Base-by-base conservation (phyloP, 352 stramenopile genomes). In the Thalassiosira exigua region DNA sequence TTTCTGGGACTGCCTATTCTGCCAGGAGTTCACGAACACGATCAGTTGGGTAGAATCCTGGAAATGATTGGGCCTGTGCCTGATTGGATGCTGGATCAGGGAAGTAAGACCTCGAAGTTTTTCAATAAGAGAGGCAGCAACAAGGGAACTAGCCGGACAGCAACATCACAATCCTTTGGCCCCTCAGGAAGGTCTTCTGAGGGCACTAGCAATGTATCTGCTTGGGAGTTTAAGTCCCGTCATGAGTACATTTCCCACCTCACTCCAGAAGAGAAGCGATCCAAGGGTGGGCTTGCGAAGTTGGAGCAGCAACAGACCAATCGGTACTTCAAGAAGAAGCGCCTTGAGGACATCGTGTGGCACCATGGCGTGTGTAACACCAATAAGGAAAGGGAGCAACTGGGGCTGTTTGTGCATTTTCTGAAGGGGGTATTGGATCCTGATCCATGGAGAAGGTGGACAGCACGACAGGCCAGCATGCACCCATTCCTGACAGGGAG, bases 1-100 rank as follows among this genome's bases (percentile, higher is more conserved):
- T 97, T 97, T 74, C 94, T 98, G 1, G 96, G 97, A 0, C 69
- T 98, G 19, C 97, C 96, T 0, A 94, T 99, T 12, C 97, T 99
- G 52, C 96, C 97, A 0, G 97, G 97, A 12, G 95, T 98, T 75
- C 98, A 97, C 41, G 96, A 98, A 64, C 97, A 98, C 75, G 96
- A 99, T 85, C 96, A 96, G 74, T 77, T 94, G 21, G 83, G 84
- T 67, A 80, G 92, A 60, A 95, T 96, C 69, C 75, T 84, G 27
- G 92, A 96, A 79, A 96, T 96, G 87, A 86, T 96, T 78, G 92
- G 91, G n/a, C 50, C 64, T 22, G 53, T 92, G 27, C 92, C 92
- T 22, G 89, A 94, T 52, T 94, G 89, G 84, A 92, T 96, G 88
- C 62, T 93, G n/a, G 85, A 91, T 24, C 75, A 90, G 71, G 88